Conservation (phyloP, 2,329 filamentous ascomycete genomes). For the Botrytis byssoidea region DNA sequence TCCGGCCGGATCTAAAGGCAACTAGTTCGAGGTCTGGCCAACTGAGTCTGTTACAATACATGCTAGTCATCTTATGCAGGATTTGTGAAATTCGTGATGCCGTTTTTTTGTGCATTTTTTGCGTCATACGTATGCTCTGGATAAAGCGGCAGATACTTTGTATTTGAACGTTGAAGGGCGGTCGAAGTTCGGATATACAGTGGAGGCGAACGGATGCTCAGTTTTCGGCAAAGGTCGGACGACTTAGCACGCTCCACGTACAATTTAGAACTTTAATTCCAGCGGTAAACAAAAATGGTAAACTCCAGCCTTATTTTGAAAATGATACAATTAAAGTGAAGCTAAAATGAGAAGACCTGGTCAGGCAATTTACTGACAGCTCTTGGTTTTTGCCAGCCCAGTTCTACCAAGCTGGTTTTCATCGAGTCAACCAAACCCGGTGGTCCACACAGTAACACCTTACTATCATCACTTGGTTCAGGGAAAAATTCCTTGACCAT, state of each 20-base stretch:
- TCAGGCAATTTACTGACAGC: slow-evolving; percentile 52
- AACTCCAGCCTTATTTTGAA: not conserved
- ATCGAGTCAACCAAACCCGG: slow-evolving; percentile 58
- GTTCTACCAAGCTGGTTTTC: slow-evolving; percentile 49
- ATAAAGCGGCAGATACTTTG: not conserved
- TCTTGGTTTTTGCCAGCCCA: slow-evolving; percentile 53
- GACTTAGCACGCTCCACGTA: not conserved
- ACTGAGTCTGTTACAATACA: not conserved
- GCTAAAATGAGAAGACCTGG: slow-evolving; percentile 54
- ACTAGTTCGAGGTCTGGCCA: not conserved
- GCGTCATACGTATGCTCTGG: not conserved
- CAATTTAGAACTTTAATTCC: not conserved
- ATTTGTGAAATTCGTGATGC: not conserved
- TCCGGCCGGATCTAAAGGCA: not conserved
- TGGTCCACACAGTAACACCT: slow-evolving; percentile 59
- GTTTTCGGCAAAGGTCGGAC: not conserved
- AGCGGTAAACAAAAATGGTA: not conserved
- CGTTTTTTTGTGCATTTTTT: not conserved
- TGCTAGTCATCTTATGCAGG: not conserved
- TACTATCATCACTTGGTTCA: slow-evolving; percentile 45
- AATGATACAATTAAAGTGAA: not conserved
- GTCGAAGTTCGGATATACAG: not conserved
- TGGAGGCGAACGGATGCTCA: not conserved
- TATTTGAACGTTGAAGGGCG: not conserved
- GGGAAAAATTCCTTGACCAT: slow-evolving; percentile 52